phyloP scores from a whole-genome alignment of 1,284 basidiomycete genomes.

The Coriolopsis trogii region DNA sequence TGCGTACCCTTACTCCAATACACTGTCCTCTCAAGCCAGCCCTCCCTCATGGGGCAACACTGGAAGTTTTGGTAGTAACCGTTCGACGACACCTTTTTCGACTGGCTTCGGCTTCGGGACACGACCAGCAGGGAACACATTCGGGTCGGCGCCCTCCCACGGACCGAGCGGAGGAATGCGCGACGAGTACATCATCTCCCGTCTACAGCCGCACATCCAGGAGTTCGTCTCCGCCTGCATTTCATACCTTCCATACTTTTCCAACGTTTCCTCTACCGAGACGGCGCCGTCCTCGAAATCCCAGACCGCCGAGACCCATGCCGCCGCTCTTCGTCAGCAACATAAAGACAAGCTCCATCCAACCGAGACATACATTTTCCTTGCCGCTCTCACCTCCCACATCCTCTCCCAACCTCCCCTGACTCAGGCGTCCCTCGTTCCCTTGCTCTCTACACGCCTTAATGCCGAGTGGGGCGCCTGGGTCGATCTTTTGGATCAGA shows the following conservation, averaged over 20 bases:
- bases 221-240: conserved; percentile 76
- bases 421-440: conserved; percentile 58
- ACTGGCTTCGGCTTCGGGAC: conserved; percentile 54
- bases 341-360: conserved; percentile 68
- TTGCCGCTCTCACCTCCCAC: conserved; percentile 68
- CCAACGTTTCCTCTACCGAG: conserved; percentile 45
- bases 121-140: conserved; percentile 29
- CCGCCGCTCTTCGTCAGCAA: conserved; percentile 46
- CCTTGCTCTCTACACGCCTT: conserved; percentile 61
- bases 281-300: conserved; percentile 30
- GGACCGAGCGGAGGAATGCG: conserved; percentile 60
- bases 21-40: conserved; percentile 39
- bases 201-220: conserved; percentile 71
- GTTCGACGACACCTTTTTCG: conserved; percentile 27
- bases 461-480: conserved; percentile 75
- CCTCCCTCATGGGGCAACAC: conserved; percentile 28
- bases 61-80: conserved; percentile 24
- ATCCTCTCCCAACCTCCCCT: conserved; percentile 67
- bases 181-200: conserved; percentile 73
- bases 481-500: conserved; percentile 67
- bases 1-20: conserved; percentile 77
- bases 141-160: conserved; percentile 26
- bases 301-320: conserved; percentile 38
- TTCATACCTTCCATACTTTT: conserved; percentile 84
- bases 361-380: conserved; percentile 71